Base-by-base conservation (phyloP, 345 rosid genomes). In the Gossypium sturtianum region DNA sequence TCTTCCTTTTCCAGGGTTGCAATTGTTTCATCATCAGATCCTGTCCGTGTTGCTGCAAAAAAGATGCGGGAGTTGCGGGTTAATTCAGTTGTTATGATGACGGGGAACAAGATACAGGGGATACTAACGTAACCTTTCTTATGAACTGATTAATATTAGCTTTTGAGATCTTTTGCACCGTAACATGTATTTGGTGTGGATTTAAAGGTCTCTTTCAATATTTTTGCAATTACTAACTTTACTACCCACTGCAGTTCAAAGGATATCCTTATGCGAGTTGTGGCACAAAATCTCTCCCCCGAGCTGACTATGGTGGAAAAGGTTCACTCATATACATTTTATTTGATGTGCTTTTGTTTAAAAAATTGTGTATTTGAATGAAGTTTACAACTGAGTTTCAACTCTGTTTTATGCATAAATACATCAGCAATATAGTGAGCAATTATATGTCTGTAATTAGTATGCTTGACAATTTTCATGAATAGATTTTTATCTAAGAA, bases 201-300 rank as follows among this genome's bases (percentile, higher is more conserved):
- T 63, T 23, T 48, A 47, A 20, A 19, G 7, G 63, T 69, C 45
- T 29, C 45, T 75, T 54, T 49, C 38, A 29, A 68, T 9, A n/a
- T 73, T 38, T 29, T 72, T 60, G 45, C 78, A 16, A 56, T 76
- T 59, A 34, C 49, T 77, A 75, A 38, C 58, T 51, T 51, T 51
- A 12, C 61, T 78, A 19, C 27, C 17, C 44, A 23, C 49, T 83
- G 84, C 86, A 91, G 97, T 73, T 96, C 99, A 3, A 96, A 91
- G 81, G 99, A 96, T 85, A 88, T 96, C 73, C 97, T 96, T 3
- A 90, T 93, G 97, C 93, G 98, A 57, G 99, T 93, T 52, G 99
- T 96, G 68, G 99, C 98, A 2, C 98, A 91, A 66, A 96, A 90
- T 81, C 86, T 93, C 63, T 90, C 99, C 75, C 97, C 99, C 3